Evolutionary conservation across 176 grass and related monocot species (phyloP), one percentile per base, ranked within the genome.

Genomic region (Eleusine coracana): DNA sequence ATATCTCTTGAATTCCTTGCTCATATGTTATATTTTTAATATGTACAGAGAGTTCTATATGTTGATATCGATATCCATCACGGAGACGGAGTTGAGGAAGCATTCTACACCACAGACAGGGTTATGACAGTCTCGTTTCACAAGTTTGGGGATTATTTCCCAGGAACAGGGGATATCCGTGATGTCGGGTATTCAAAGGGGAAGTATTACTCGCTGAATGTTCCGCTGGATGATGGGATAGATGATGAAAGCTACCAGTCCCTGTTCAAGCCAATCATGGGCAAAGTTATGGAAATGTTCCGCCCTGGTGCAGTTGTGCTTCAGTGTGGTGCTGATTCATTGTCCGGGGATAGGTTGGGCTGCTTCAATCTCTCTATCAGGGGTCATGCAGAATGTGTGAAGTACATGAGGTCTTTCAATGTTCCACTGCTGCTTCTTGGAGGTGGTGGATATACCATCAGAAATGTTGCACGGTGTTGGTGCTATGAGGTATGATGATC

Each of bases 121-220:
- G 94, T 94, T 55, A 97, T 97, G 94, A 97, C 94, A 1, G 95
- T 97, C 23, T 97, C 95, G 25, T 97, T 97, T 66, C 95, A 97
- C 50, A 94, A 97, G 87, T 97, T 92, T 80, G 95, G 92, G 8
- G 92, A 92, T 73, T 97, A 97, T 59, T 97, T 97, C 66, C 92
- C 92, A 29, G 95, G 94, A 25, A 94, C 95, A 29, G 92, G 95
- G 64, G 92, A 97, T 78, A 90, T 97, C 54, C 90, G 70, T 46
- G 95, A 97, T 28, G 71, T 86, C 18, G 95, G 95, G 36, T 65
- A 92, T 46, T 85, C 71, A 63, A 94, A 97, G 74, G 94, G 95
- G 48, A 92, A 97, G 77, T 91, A 97, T 64, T 97, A 97, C 80
- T 85, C 90, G 12, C 41, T 97, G 39, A 97, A 97, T 74, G 92